Percentiles rank a stretch among this genome's conserved stretches.
phyloP scores from a whole-genome alignment of 495 filamentous ascomycete species.

The Thozetella sp. region DNA sequence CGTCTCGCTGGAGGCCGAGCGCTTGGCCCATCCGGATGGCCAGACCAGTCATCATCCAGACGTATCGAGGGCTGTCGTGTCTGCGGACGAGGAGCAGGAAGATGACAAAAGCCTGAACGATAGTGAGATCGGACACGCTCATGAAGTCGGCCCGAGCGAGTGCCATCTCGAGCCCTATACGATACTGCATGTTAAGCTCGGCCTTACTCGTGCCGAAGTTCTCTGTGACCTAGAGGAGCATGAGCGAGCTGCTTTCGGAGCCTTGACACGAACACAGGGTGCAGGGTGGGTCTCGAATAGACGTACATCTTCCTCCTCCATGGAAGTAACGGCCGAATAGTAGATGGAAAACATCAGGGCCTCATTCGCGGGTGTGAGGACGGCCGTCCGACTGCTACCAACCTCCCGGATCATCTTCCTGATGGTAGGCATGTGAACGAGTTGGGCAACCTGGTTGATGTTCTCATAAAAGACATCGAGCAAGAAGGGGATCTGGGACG shows the following conservation, averaged over 20 bases:
- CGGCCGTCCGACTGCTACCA: conserved; percentile 28
- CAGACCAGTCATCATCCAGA: conserved; percentile 59
- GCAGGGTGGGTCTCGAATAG: not conserved
- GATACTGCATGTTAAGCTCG: conserved; percentile 53
- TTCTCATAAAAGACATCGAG: conserved; percentile 54
- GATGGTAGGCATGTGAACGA: conserved; percentile 56
- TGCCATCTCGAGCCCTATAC: conserved; percentile 54
- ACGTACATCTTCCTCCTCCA: conserved; percentile 57
- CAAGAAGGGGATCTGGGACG: conserved; percentile 54
- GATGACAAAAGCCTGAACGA: conserved; percentile 50
- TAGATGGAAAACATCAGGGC: conserved; percentile 64
- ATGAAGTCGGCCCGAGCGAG: conserved; percentile 59
- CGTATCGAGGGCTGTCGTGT: conserved; percentile 48
- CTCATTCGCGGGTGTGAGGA: conserved; percentile 46
- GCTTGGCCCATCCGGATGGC: conserved; percentile 48
- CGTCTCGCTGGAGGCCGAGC: conserved; percentile 52
- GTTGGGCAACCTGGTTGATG: conserved; percentile 46
- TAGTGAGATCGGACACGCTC: conserved; percentile 30
- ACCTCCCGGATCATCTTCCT: conserved; percentile 43
- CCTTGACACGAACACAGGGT: not conserved
- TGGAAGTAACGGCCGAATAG: conserved; percentile 57
- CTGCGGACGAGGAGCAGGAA: conserved; percentile 50
- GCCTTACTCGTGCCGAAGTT: conserved; percentile 53
- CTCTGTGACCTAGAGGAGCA: conserved; percentile 29
- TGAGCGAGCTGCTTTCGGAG: no score